Evolutionary conservation across 2,329 filamentous ascomycete species (phyloP).

Genomic region (Hymenoscyphus scutula): DNA sequence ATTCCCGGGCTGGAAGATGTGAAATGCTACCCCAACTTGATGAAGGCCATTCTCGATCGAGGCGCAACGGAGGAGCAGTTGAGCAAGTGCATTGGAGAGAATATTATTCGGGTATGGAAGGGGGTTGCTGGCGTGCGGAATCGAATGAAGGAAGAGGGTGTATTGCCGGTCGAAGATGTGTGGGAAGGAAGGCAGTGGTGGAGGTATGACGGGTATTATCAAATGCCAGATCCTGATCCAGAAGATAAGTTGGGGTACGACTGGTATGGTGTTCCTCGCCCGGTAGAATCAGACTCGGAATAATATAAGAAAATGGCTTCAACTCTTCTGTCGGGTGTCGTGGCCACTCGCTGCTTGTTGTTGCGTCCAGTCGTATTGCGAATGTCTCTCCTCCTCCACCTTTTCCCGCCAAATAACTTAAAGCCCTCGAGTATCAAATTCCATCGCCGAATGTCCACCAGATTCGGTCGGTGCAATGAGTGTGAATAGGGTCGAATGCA

Average conservation of each 20-base stretch:
- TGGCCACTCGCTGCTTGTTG: no score
- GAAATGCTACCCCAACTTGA: conserved; percentile 41
- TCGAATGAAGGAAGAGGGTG: conserved; percentile 34
- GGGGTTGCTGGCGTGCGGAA: conserved; percentile 23
- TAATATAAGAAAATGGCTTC: neutral
- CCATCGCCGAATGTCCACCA: no score
- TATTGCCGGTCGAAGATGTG: conserved; percentile 34
- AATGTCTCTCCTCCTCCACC: no score
- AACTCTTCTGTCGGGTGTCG: no score
- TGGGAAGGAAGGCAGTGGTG: conserved; percentile 31
- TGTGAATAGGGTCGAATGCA: no score
- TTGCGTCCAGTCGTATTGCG: no score
- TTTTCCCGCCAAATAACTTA: no score
- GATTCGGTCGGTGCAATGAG: no score
- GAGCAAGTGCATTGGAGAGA: neutral
- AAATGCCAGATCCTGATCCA: conserved; percentile 38
- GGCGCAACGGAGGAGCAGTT: conserved; percentile 42
- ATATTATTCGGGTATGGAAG: neutral
- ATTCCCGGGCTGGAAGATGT: conserved; percentile 54
- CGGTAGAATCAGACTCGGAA: conserved; percentile 19
- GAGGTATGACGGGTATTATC: conserved; percentile 36
- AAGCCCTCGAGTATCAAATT: no score
- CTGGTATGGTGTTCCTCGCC: conserved; percentile 33
- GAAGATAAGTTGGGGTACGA: conserved; percentile 36
- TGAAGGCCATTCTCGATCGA: conserved; percentile 39